Conservation (phyloP, 1,284 basidiomycete species). For the Cutaneotrichosporon sp. region DNA sequence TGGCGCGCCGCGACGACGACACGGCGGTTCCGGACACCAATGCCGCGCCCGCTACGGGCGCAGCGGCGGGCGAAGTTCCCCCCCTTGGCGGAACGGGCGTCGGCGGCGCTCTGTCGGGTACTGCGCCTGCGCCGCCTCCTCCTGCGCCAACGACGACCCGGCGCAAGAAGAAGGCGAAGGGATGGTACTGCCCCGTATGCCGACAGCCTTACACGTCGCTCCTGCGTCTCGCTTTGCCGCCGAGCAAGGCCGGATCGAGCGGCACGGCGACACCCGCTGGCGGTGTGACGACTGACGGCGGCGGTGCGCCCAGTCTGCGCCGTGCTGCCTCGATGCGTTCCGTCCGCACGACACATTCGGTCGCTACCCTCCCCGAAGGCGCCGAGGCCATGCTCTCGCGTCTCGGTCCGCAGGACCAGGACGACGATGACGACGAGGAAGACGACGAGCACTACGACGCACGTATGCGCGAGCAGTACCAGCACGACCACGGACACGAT, state of each 20-base stretch:
- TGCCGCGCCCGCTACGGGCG: constrained; percentile 20
- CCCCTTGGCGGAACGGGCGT: constrained; percentile 23
- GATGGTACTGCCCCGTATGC: constrained; percentile 91
- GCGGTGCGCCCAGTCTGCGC: constrained; percentile 12
- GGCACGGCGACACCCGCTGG: constrained; percentile 8
- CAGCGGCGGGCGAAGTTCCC: constrained; percentile 7
- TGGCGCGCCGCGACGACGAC: constrained; percentile 40
- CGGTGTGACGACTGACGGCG: neutral
- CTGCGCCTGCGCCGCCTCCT: constrained; percentile 37
- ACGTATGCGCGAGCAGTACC: constrained; percentile 3
- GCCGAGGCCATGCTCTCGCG: constrained; percentile 45
- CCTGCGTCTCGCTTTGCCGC: constrained; percentile 69
- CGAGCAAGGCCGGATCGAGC: constrained; percentile 46
- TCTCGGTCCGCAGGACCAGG: constrained; percentile 25
- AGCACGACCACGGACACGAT: constrained; percentile 1
- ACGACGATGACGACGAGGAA: constrained; percentile 10
- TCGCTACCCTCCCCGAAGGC: constrained; percentile 46
- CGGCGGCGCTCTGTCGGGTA: constrained; percentile 10
- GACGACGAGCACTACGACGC: constrained; percentile 5
- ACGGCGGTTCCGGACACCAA: constrained; percentile 14
- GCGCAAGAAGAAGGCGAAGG: constrained; percentile 82
- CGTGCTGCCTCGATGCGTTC: constrained; percentile 28
- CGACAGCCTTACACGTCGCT: constrained; percentile 85
- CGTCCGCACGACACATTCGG: constrained; percentile 23
- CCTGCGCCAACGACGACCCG: constrained; percentile 51